Evolutionary conservation across 2,329 filamentous ascomycete species (phyloP), one percentile per base, ranked within the genome.

Genomic region (Cercospora sp.): DNA sequence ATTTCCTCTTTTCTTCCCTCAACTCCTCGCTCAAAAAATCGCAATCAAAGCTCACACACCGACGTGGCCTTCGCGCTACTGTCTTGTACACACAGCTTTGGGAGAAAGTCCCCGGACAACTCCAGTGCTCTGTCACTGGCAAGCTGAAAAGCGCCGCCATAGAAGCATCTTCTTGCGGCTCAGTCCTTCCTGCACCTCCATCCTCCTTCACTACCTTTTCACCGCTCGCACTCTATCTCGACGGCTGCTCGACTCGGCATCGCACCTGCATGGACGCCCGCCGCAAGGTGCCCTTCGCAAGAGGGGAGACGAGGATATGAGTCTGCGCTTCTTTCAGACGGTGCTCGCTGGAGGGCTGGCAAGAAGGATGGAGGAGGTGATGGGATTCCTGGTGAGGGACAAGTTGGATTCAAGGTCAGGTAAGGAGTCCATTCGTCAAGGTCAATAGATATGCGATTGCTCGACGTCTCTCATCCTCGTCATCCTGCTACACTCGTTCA

Each of bases 61-160:
- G 92, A 77, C 75, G 91, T 40, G 67, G 78, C 77, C 76, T 80
- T 58, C 76, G 77, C 76, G 77, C 76, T 78, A 76, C 72, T 75
- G 76, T 76, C 72, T 65, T 81, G 73, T 82, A 77, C 76, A 80
- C 63, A 80, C 74, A 72, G 94, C 94, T 97, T 97, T 95, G 93
- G 94, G 94, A 97, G 94, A 98, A 98, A 98, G 94, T 98, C 94
- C 94, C 94, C 94, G 94, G 94, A 97, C 94, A 90, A 58, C 26
- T n/a, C 72, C 81, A 78, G 78, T 79, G 83, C 80, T 84, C 57
- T 16, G 21, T 60, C 63, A 65, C 71, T 85, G 83, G 80, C 82
- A 81, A 87, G 94, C 93, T 92, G 93, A 96, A 97, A 97, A 92
- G 93, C 94, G 92, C 93, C 94, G 94, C 93, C 94, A 97, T 94